Evolutionary conservation across 129 eudicot species (phyloP), one percentile per base, ranked within the genome.

Genomic region (Lonicera japonica): DNA sequence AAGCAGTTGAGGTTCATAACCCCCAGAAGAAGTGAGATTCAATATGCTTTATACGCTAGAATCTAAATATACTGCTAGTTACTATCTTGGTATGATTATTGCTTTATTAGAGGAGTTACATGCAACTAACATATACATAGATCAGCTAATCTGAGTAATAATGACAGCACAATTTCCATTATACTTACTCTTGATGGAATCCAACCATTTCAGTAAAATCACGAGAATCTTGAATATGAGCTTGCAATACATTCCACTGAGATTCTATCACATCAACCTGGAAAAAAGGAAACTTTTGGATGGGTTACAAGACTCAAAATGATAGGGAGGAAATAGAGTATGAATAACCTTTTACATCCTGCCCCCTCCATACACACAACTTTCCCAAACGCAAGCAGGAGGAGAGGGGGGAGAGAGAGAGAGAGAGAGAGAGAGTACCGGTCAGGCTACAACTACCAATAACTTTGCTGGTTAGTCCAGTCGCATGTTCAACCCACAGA

Each of bases 241-340:
- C 73, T 85, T 92, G 99, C 73, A 92, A 67, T 38, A 88, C 86
- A 55, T 92, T 92, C 99, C 99, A 92, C 74, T 92, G 99, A 23
- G 99, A 92, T 77, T 92, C 99, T 65, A 92, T 92, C 54, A 92
- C 99, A 48, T 92, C 97, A 66, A 90, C 95, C 97, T 90, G 79
- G 12, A 56, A 57, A 59, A 60, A 56, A 25, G 50, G 15, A 11
- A 12, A 25, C 17, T 18, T 38, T 62, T 56, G 36, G 34, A 24
- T 58, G 11, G 53, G 40, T 11, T 4, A 41, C 29, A 65, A 4
- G 18, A 57, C 66, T 18, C n/a, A 58, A n/a, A 58, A 59, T 18
- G 17, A 17, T 12, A 5, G 10, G 45, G 17, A 23, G 11, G 22
- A 20, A 5, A 23, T 22, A 18, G 25, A 58, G 25, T 43, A 38